These are phyloP conservation scores for Asclepias syriaca DNA, from an alignment of 257 asterid species.

Conservation along the genomic window DNA sequence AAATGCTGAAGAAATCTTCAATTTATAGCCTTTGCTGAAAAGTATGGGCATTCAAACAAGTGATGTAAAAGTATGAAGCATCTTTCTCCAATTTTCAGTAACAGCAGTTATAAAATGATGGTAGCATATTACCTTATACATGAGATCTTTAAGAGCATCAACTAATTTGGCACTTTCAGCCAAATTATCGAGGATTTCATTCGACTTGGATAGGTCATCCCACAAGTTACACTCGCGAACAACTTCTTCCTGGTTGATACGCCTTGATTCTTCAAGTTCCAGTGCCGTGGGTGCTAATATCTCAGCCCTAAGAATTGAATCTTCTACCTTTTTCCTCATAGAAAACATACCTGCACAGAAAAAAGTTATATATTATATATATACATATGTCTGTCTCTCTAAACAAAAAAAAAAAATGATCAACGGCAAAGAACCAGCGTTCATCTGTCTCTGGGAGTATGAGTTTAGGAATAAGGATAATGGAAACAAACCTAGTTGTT, in stretches of 20 bases:
- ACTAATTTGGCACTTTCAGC: conserved; percentile 63
- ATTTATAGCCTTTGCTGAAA: too few relatives aligned
- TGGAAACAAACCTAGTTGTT: conserved; percentile 50
- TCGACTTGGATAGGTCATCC: conserved; percentile 63
- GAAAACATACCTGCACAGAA: conserved; percentile 53
- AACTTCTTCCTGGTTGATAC: conserved; percentile 46
- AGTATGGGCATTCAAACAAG: not conserved
- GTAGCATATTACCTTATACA: conserved; percentile 42
- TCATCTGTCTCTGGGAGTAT: not conserved
- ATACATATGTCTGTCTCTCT: not conserved
- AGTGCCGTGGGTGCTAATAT: conserved; percentile 59
- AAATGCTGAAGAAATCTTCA: not conserved
- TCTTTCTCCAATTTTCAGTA: not conserved
- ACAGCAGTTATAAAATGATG: not conserved
- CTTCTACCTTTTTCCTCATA: conserved; percentile 67
- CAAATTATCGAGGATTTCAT: conserved; percentile 51
- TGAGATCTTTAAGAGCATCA: conserved; percentile 64
- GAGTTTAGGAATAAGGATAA: not conserved
- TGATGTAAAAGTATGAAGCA: not conserved
- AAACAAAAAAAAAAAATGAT: not conserved
- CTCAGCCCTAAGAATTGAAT: conserved; percentile 74
- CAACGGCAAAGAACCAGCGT: not conserved
- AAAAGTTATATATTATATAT: too few relatives aligned
- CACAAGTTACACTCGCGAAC: conserved; percentile 56
- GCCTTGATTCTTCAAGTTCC: conserved; percentile 63